Conservation (phyloP, 1,139 yeast species). For the Protomyces lactucae-debilis region DNA sequence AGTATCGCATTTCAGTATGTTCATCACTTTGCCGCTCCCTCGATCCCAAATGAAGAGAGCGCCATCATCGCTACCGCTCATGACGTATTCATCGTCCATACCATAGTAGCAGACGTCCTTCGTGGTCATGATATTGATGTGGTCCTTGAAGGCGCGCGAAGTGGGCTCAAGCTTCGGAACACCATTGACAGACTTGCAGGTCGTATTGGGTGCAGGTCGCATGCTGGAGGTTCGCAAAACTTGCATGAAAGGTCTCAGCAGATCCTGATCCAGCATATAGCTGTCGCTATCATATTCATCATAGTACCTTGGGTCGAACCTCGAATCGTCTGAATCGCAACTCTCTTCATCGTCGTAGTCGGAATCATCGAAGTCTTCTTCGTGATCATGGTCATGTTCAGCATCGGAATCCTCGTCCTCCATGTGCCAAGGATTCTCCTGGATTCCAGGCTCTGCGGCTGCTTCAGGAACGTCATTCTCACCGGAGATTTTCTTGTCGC, state of each 20-base stretch:
- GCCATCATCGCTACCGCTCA: constrained; percentile 34
- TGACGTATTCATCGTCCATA: constrained; percentile 31
- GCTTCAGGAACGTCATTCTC: too few relatives aligned
- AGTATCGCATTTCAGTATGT: constrained; percentile 30
- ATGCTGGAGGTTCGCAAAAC: neutral
- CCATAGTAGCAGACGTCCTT: constrained; percentile 33
- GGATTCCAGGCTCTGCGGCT: too few relatives aligned
- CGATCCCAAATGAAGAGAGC: constrained; percentile 31
- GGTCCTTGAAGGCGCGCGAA: constrained; percentile 1
- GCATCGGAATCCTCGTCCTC: neutral
- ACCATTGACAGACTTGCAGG: too few relatives aligned
- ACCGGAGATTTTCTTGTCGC: too few relatives aligned
- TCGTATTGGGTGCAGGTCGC: too few relatives aligned
- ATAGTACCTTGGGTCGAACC: neutral
- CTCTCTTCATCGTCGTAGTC: neutral
- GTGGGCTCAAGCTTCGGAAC: too few relatives aligned
- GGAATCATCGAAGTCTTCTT: neutral
- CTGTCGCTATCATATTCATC: constrained; percentile 1
- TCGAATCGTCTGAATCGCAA: neutral
- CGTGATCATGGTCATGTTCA: constrained; percentile 3
- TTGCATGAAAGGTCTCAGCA: constrained; percentile 25
- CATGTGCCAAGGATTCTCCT: too few relatives aligned
- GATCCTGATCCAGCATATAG: neutral
- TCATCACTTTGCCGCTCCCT: constrained; percentile 25
- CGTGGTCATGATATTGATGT: constrained; percentile 22